Evolutionary conservation across 1,139 yeast genomes (phyloP), one percentile per base, ranked within the genome.

Genomic region (Pichia sp.): DNA sequence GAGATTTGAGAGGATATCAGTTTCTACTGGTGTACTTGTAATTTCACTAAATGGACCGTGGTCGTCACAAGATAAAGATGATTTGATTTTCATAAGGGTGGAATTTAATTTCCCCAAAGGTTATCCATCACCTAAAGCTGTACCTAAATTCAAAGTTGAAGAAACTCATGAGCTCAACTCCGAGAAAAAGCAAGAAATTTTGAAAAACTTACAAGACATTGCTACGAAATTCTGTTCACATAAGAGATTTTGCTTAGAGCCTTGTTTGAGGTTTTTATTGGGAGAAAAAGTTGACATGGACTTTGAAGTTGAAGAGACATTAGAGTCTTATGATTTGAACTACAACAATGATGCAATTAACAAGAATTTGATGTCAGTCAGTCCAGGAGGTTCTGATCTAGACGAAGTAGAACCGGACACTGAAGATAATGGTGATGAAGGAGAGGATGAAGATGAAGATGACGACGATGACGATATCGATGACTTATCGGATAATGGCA

Each of bases 1-100:
- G 2, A 74, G 85, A 3, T 92, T 93, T 67, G 98, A 93, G 63
- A 84, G 84, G 64, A 91, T 93, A 7, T 84, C 93, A 1, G 96
- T 93, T 0, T 82, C 95, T 0, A 86, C 95, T 0, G 97, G 98
- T 38, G 85, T 80, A 44, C 73, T 92, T 55, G 83, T 84, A 1
- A 71, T 93, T 9, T 84, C 96, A 38, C 70, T 93, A 53, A 79
- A 83, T 58, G 97, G 97, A 0, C 96, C 97, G 0, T 78, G 90
- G 79, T 54, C 63, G 1, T 75, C 77, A 0, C 62, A 63, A 5
- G 56, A 62, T 31, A 81, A 78, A 34, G 86, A 80, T 51, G 83
- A 79, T 42, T 73, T 87, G 51, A 77, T 89, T 1, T 90, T 89
- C 64, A 73, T 93, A 46, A 73, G 97, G 57, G 74, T 90, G 10